Percentiles rank a stretch among this genome's conserved stretches.
These are phyloP conservation scores for Euphorbia lathyris DNA, from an alignment of 345 rosid genomes.

Conservation along the genomic window DNA sequence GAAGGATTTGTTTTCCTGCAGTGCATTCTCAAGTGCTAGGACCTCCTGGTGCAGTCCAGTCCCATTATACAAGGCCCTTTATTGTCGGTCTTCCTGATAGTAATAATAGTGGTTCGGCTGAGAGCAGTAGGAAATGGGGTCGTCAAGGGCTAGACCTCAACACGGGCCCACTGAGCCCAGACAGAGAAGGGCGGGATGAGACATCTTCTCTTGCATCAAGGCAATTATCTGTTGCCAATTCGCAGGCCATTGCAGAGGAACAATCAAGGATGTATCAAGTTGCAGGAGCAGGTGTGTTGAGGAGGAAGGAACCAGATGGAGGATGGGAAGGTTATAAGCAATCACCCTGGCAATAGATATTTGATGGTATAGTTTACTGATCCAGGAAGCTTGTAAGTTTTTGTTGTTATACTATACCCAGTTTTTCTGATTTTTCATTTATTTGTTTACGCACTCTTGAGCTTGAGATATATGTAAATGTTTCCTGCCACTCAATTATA, in stretches of 20 bases:
- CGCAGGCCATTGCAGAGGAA: slow-evolving; percentile 58
- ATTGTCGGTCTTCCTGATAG: slow-evolving; percentile 56
- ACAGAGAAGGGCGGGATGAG: slow-evolving; percentile 65
- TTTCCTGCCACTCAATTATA: neutral
- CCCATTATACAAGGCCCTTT: slow-evolving; percentile 59
- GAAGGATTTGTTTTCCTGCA: slow-evolving; percentile 58
- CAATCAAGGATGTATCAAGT: slow-evolving; percentile 69
- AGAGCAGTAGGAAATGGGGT: slow-evolving; percentile 61
- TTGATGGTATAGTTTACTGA: neutral
- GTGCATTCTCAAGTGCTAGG: slow-evolving; percentile 65
- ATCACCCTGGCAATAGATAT: slow-evolving; percentile 68
- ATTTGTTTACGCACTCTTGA: neutral
- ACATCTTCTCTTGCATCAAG: slow-evolving; percentile 40
- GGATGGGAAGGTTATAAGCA: slow-evolving; percentile 86
- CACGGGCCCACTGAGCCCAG: slow-evolving; percentile 70
- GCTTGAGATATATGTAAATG: neutral
- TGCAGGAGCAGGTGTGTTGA: slow-evolving; percentile 44
- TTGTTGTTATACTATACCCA: slow-evolving; percentile 1
- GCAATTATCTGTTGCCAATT: slow-evolving; percentile 46
- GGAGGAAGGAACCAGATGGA: slow-evolving; percentile 90
- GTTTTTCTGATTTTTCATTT: neutral
- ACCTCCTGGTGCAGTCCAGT: slow-evolving; percentile 47
- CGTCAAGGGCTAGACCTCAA: slow-evolving; percentile 73
- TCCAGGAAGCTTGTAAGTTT: slow-evolving; percentile 40
- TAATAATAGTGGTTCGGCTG: slow-evolving; percentile 38